Base-by-base conservation (phyloP, 2,329 filamentous ascomycete genomes). In the Sporothrix mexicana region DNA sequence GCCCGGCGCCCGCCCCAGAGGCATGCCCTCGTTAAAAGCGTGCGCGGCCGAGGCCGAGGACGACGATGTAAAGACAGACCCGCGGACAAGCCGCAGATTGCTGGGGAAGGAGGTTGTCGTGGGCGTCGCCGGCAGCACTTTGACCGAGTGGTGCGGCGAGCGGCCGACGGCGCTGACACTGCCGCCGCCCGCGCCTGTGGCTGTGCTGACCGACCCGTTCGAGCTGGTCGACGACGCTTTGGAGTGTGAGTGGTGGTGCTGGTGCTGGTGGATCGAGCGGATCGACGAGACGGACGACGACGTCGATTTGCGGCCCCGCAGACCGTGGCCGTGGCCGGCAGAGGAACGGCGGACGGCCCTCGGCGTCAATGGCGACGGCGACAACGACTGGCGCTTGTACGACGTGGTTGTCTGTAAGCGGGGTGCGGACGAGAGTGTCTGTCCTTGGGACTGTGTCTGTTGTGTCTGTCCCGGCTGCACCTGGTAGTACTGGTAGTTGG, bases 161-260 rank as follows among this genome's bases (percentile, higher is more conserved):
- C 93, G 90, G 15, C 83, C 59, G 87, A 87, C 68, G 89, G 84
- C 1, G 88, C 88, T 83, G 53, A 87, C 87, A 64, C 89, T 83
- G 17, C 88, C 91, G 78, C 91, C 92, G 20, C 61, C 61, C 49
- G 92, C 92, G 2, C 66, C 66, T 20, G 90, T 88, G 3, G 88
- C 86, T 2, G 89, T 89, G 0, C 91, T 91, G 3, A 92, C 90
- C 0, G 92, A 91, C 25, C 90, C 91, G 74, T 91, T 92, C 5
- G 92, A 97, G 59, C 94, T 97, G 0, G 94, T 96, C 0, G 94
- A 98, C 0, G 93, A 97, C 0, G 96, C 94, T 82, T 98, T 98
- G 25, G 94, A 97, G 80, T 98, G 95, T 1, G 92, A 91, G 79
- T 96, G 93, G 70, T 92, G 90, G 76, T 94, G 92, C 76, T 95